Conservation (phyloP, 306 rosid genomes). For the Sicyos edulis region DNA sequence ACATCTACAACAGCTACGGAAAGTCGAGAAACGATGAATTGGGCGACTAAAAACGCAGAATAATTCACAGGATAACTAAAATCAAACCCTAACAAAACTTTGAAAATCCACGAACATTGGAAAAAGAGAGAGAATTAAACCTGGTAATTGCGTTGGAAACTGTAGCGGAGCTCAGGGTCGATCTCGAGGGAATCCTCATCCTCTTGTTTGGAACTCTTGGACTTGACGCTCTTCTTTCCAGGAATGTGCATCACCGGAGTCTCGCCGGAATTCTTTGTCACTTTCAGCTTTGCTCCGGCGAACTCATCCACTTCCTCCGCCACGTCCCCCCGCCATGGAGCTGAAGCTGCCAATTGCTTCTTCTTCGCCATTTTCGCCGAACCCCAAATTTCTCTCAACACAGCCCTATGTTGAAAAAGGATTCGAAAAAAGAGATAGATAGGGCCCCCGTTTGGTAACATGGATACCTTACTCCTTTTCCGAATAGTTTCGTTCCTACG, state of each 20-base stretch:
- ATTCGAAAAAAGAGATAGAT: neutral
- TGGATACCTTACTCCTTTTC: neutral
- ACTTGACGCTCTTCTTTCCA: slow-evolving; percentile 36
- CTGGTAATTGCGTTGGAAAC: slow-evolving; percentile 93
- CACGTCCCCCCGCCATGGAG: slow-evolving; percentile 95
- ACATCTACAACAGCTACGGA: slow-evolving; percentile 4
- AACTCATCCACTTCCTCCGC: slow-evolving; percentile 47
- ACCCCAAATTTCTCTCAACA: neutral
- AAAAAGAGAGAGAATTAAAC: slow-evolving; percentile 25
- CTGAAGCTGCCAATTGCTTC: slow-evolving; percentile 73
- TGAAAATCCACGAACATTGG: neutral
- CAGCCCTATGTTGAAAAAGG: neutral
- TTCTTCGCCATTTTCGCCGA: slow-evolving; percentile 36
- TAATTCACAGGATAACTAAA: slow-evolving; percentile 2
- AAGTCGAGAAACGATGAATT: neutral
- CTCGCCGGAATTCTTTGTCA: slow-evolving; percentile 55
- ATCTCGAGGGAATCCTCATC: slow-evolving; percentile 64
- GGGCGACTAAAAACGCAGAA: neutral
- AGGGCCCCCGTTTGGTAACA: neutral
- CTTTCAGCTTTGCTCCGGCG: slow-evolving; percentile 60
- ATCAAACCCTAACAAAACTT: neutral
- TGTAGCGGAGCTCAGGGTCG: slow-evolving; percentile 91
- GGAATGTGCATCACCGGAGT: slow-evolving; percentile 81
- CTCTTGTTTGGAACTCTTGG: slow-evolving; percentile 32
- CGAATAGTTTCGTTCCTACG: neutral